These are phyloP conservation scores for Debaryomyces psychrophilus DNA, from an alignment of 1,139 yeast genomes.

Conservation along the genomic window DNA sequence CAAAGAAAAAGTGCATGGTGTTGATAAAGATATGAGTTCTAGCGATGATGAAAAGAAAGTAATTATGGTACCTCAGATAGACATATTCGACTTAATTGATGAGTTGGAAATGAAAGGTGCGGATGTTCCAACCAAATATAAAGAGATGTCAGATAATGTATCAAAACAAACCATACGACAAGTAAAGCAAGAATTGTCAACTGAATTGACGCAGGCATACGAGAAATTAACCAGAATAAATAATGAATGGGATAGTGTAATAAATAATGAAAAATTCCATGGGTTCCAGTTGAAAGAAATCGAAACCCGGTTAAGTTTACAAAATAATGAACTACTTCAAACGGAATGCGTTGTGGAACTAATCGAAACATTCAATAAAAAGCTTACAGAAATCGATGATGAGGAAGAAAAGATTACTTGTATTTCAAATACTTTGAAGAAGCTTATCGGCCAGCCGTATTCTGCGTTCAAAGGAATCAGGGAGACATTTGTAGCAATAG, in stretches of 20 bases:
- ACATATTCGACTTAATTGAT: conserved; percentile 30
- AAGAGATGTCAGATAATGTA: conserved; percentile 27
- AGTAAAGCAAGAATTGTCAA: conserved; percentile 12
- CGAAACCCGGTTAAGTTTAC: conserved; percentile 2
- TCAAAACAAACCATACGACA: neutral
- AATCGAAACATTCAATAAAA: conserved; percentile 3
- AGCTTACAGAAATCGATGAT: neutral
- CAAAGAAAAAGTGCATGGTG: conserved; percentile 33
- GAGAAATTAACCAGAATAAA: conserved; percentile 19
- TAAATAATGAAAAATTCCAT: conserved; percentile 24
- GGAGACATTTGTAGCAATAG: conserved; percentile 15
- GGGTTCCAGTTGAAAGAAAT: conserved; percentile 22
- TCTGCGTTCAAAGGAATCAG: conserved; percentile 7
- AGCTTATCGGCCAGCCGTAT: neutral
- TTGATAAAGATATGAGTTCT: conserved; percentile 17
- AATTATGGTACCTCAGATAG: conserved; percentile 14
- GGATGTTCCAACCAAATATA: conserved; percentile 31
- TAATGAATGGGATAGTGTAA: conserved; percentile 21
- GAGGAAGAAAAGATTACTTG: conserved; percentile 5
- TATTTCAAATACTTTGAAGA: conserved; percentile 6
- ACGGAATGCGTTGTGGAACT: neutral
- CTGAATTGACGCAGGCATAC: conserved; percentile 15
- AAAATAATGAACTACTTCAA: conserved; percentile 2
- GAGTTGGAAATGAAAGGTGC: conserved; percentile 31
- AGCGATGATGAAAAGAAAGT: conserved; percentile 20